These are phyloP conservation scores for Fusarium hainanense DNA, from an alignment of 2,329 filamentous ascomycete species.

Conservation along the genomic window DNA sequence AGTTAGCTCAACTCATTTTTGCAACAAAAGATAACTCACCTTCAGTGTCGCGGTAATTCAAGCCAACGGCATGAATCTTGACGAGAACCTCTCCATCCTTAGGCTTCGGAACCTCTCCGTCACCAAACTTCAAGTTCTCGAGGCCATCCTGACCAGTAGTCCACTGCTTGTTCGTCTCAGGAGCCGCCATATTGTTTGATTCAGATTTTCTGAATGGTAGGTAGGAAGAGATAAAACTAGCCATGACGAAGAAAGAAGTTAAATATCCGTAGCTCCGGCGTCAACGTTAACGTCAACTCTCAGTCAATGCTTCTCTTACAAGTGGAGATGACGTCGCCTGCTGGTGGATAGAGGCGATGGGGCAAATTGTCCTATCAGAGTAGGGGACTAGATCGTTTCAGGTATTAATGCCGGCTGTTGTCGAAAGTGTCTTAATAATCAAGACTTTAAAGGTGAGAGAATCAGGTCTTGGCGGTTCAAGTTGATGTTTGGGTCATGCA, in stretches of 20 bases:
- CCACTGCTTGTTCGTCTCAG: slow-evolving; percentile 62
- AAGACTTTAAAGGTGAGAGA: neutral
- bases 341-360: slow-evolving; percentile 23
- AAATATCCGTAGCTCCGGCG: neutral
- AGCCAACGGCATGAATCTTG: slow-evolving; percentile 58
- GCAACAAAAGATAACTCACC: slow-evolving; percentile 46
- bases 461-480: neutral
- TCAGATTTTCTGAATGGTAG: slow-evolving; percentile 36
- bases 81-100: slow-evolving; percentile 64
- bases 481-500: neutral
- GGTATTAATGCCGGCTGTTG: slow-evolving; percentile 11
- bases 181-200: slow-evolving; percentile 20
- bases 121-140: slow-evolving; percentile 60
- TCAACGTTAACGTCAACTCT: slow-evolving; percentile 15
- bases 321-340: slow-evolving; percentile 35
- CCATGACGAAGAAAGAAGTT: slow-evolving; percentile 19
- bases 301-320: slow-evolving; percentile 27
- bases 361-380: slow-evolving; percentile 25
- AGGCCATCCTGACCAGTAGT: slow-evolving; percentile 65
- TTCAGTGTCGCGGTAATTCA: slow-evolving; percentile 64
- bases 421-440: slow-evolving; percentile 31
- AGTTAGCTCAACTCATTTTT: neutral
- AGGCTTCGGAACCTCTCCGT: slow-evolving; percentile 59
- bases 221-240: slow-evolving; percentile 38
- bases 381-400: slow-evolving; percentile 24